Evolutionary conservation across 1,139 yeast species (phyloP), one percentile per base, ranked within the genome.

Genomic region (Hanseniaspora uvarum): DNA sequence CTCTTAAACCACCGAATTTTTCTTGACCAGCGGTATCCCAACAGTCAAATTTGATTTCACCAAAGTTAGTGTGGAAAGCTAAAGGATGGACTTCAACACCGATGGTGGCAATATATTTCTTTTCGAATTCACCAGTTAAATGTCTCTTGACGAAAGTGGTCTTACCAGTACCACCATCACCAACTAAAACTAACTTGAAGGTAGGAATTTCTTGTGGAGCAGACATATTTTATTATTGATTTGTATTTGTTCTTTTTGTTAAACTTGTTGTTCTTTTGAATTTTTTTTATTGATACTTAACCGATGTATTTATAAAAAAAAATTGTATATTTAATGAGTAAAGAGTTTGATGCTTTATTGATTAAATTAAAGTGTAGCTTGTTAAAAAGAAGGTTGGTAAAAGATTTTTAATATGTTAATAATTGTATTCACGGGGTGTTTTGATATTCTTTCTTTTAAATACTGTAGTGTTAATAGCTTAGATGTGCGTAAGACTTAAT

Each of bases 1-100:
- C 98, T 80, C 98, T 89, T 69, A 94, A 80, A 67, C 99, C 98
- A 73, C 99, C 99, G 66, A 94, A 92, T 77, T 94, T 94, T 77
- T 94, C 99, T 78, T 94, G 99, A 61, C 98, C 99, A 57, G 99
- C 99, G 59, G 98, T 94, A 74, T 94, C 99, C 99, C 99, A 94
- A 65, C 92, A 96, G 70, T 94, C 96, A 73, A 94, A 94, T 74
- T 87, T 89, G 76, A 94, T 87, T 76, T 92, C 96, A 75, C 99
- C 99, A 68, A 77, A 92, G 79, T 92, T 92, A 71, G 99, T 94
- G 84, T 82, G 87, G 83, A 94, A 94, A 52, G 94, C 89, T 73
- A 94, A 82, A 64, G 98, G 98, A 72, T 92, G 96, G 62, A 94
- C 98, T 74, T 94, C 98, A 63, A 94, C 99, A 78, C 98, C 98